Conservation (phyloP, 1,139 yeast genomes). For the Nakaseomyces uthaithaninus region DNA sequence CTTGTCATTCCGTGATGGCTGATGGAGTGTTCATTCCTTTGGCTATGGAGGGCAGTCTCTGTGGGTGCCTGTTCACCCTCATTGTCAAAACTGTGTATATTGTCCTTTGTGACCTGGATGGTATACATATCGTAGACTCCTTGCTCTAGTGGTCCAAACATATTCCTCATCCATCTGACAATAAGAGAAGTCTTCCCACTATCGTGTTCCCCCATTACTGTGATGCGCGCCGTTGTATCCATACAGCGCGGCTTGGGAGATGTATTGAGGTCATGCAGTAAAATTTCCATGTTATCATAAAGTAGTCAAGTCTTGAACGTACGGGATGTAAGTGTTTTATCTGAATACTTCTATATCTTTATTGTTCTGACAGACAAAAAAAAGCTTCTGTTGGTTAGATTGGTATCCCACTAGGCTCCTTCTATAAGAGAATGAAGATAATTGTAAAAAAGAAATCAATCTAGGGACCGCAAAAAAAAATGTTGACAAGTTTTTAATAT, state of each 20-base stretch:
- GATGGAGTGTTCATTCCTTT: neutral
- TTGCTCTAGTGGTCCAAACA: conserved; percentile 12
- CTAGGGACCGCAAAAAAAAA: too few species aligned
- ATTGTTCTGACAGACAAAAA: too few species aligned
- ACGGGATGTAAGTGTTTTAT: too few species aligned
- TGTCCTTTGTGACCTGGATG: conserved; percentile 12
- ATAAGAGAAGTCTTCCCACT: conserved; percentile 27
- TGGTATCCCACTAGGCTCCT: too few species aligned
- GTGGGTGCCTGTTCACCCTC: neutral
- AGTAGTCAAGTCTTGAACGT: too few species aligned
- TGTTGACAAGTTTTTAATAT: too few species aligned
- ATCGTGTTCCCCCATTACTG: conserved; percentile 23
- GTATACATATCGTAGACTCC: conserved; percentile 21
- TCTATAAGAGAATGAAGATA: too few species aligned
- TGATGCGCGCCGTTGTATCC: conserved; percentile 20
- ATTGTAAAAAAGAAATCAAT: too few species aligned
- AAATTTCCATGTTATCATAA: conserved; percentile 1
- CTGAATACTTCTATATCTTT: too few species aligned
- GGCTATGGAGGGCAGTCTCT: neutral
- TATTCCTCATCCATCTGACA: conserved; percentile 20
- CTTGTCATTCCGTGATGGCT: neutral
- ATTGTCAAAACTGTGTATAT: conserved; percentile 8
- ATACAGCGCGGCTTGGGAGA: conserved; percentile 16
- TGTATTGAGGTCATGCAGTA: conserved; percentile 11
- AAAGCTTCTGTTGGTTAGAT: too few species aligned